Evolutionary conservation across 2,329 filamentous ascomycete species (phyloP), one percentile per base, ranked within the genome.

Genomic region (Colletotrichum cereale): DNA sequence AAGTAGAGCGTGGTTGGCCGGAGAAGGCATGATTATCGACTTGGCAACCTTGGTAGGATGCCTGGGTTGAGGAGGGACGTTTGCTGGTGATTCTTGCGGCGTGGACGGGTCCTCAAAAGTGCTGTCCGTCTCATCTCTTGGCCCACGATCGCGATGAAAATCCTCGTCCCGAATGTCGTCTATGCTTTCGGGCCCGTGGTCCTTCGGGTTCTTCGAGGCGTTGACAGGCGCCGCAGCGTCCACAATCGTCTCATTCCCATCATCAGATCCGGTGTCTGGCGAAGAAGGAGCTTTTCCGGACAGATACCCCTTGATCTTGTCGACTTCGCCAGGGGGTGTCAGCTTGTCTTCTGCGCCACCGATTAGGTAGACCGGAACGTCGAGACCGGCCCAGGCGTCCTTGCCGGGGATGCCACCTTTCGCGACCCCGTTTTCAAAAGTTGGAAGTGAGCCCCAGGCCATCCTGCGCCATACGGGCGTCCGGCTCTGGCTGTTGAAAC

Each of bases 381-480:
- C 81, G 18, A 98, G 84, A 10, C 89, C 89, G 31, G 86, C 85
- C 96, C 96, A 98, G 1, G 90, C 83, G 7, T 91, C 86, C 73
- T 87, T 81, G 0, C 92, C 91, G 2, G 94, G 91, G 11, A 97
- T 80, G 0, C 93, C 93, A 4, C 91, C 90, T 11, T 79, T 78
- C 0, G 89, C 81, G 34, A 85, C 79, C 1, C 87, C 88, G 10
- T 85, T 78, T 4, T 85, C 79, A 69, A 91, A 92, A 0, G 80
- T 82, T 0, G 93, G 92, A 31, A 96, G 84, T 62, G 87, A 86
- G 0, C 95, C 94, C 80, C 87, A 90, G 0, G 91, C 91, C 90
- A 97, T 95, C 48, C 94, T 90, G 74, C 93, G 89, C 88, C 93
- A 97, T 0, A 96, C 93, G 0, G 92, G 87, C 0, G 95, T 96